phyloP scores from a whole-genome alignment of 306 rosid genomes.

The Rosa multiflora region DNA sequence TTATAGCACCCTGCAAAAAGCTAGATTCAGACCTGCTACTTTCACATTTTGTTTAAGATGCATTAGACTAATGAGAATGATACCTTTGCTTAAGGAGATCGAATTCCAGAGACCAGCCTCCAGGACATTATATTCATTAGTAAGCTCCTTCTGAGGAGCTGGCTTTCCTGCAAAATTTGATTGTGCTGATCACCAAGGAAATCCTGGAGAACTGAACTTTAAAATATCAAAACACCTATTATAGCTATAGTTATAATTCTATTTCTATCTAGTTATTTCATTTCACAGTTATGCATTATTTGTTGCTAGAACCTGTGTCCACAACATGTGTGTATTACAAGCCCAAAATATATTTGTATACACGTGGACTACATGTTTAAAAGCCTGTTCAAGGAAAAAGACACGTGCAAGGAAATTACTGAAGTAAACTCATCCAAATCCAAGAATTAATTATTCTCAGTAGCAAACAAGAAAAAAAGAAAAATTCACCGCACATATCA shows the following conservation, averaged over 20 bases:
- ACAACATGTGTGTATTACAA: neutral
- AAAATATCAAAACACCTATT: neutral
- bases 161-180: constrained; percentile 74
- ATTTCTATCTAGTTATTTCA: neutral
- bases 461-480: constrained; percentile 10
- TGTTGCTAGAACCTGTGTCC: neutral
- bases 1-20: constrained; percentile 79
- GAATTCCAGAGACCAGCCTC: constrained; percentile 95
- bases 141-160: constrained; percentile 84
- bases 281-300: neutral
- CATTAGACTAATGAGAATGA: constrained; percentile 19
- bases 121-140: constrained; percentile 83
- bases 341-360: neutral
- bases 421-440: neutral
- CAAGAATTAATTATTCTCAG: neutral
- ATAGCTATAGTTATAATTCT: neutral
- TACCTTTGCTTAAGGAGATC: constrained; percentile 77
- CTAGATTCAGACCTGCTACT: constrained; percentile 21
- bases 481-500: neutral
- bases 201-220: constrained; percentile 8
- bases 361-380: neutral
- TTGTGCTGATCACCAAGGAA: constrained; percentile 5
- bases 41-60: constrained; percentile 18
- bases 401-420: neutral
- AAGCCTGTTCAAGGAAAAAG: neutral